Base-by-base conservation (phyloP, 2,329 filamentous ascomycete genomes). In the Conoideocrella luteorostrata region DNA sequence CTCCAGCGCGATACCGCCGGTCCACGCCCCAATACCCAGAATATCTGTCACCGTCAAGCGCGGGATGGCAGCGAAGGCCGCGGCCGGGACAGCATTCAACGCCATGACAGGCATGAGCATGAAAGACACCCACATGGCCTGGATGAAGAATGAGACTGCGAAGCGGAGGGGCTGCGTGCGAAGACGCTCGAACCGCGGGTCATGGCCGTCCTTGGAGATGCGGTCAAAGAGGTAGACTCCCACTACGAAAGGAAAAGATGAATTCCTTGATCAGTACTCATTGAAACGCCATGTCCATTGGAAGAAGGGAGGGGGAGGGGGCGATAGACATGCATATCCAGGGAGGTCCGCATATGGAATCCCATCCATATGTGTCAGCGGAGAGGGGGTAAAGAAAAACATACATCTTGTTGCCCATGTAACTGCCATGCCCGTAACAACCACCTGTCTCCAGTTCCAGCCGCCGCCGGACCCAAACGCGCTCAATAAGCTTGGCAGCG, bases 41-140 rank as follows among this genome's bases (percentile, higher is more conserved):
- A 77, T 57, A 43, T 84, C 80, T 0, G 75, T 75, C 1, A 72
- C 45, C 3, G 66, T 64, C 9, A 82, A 35, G 3, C 58, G 48
- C 0, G 74, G 72, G 2, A 80, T 57, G 1, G 70, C 65, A 4
- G 52, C 40, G 4, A 84, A 62, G 1, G 70, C 68, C 2, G 70
- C 65, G 2, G 73, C 66, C 0, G 82, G 80, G 5, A 83, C 70
- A 6, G 77, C 67, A 59, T 85, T 86, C 43, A 85, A 56, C 3
- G 79, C 74, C 5, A 85, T 64, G 7, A 86, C 73, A 10, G 83
- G 82, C 52, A 84, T 67, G 4, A 83, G 67, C 58, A 78, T 82
- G n/a, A 85, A 66, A 2, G 77, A 77, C 2, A 86, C 78, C 82
- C 82, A 86, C 0, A 74, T 71, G 6, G 82, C 81, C 60, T 86